Evolutionary conservation across 331 rosid genomes (phyloP).

Genomic region (Rhamnella rubrinervis): DNA sequence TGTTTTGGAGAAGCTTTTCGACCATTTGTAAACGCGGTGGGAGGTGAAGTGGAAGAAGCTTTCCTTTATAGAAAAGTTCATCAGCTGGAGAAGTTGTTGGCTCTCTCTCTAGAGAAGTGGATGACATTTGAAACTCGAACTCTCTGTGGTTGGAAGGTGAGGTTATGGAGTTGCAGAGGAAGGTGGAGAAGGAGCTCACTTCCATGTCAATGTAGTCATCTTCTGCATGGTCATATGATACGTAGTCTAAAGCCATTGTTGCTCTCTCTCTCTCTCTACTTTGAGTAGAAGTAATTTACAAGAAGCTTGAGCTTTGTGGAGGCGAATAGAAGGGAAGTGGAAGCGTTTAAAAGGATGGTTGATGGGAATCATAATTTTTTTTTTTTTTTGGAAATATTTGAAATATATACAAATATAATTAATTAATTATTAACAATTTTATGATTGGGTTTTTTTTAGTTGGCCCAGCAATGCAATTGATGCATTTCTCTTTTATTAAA

Average conservation of each 20-base stretch:
- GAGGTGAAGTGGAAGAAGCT: slow-evolving; percentile 97
- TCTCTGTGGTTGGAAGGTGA: slow-evolving; percentile 64
- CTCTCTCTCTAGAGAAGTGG: slow-evolving; percentile 52
- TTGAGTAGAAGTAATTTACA: slow-evolving; percentile 18
- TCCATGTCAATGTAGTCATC: slow-evolving; percentile 98
- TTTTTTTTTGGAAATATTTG: slow-evolving; percentile 15
- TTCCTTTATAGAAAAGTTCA: slow-evolving; percentile 98
- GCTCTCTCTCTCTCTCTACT: slow-evolving; percentile 7
- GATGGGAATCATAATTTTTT: neutral
- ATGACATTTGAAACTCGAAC: slow-evolving; percentile 96
- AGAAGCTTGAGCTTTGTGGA: slow-evolving; percentile 37
- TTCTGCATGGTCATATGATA: slow-evolving; percentile 52
- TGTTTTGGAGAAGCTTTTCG: slow-evolving; percentile 65
- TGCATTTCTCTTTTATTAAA: slow-evolving; percentile 20
- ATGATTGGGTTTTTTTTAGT: slow-evolving; percentile 26
- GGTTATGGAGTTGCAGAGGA: slow-evolving; percentile 41
- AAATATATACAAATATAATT: slow-evolving; percentile 34
- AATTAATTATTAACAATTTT: slow-evolving; percentile 26
- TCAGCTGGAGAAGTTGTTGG: slow-evolving; percentile 91
- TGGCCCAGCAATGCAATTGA: slow-evolving; percentile 22
- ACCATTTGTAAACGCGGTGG: slow-evolving; percentile 93
- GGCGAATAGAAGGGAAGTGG: slow-evolving; percentile 39
- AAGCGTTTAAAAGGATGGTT: slow-evolving; percentile 39
- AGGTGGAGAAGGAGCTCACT: slow-evolving; percentile 60
- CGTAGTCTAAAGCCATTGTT: slow-evolving; percentile 57